These are phyloP conservation scores for Claviceps sorghi DNA, from an alignment of 2,329 filamentous ascomycete species.

Conservation along the genomic window DNA sequence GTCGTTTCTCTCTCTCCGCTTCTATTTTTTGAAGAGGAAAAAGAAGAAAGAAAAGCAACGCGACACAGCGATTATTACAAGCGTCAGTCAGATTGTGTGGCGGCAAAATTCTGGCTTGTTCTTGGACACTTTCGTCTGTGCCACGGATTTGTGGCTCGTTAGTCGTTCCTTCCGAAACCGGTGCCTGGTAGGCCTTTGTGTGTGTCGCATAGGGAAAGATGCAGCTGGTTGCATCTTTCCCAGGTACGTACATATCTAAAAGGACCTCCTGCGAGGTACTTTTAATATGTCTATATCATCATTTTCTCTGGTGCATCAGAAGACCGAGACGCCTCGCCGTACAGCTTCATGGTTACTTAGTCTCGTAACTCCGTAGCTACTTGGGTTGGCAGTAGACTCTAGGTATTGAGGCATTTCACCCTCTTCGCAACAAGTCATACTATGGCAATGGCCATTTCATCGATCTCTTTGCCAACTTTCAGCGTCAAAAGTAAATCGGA, in stretches of 20 bases:
- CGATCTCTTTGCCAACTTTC: conserved; percentile 14
- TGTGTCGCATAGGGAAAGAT: background rate
- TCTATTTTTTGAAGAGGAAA: background rate
- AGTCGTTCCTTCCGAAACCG: background rate
- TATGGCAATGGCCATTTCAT: conserved; percentile 5
- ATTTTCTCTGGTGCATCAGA: background rate
- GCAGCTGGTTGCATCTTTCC: no score
- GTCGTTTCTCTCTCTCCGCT: no score
- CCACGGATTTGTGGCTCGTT: background rate
- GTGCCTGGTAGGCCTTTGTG: background rate
- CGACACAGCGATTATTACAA: background rate
- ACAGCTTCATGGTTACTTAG: background rate
- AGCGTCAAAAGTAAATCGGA: conserved; percentile 10
- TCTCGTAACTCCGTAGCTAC: background rate
- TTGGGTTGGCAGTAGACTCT: background rate
- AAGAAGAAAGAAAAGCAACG: background rate
- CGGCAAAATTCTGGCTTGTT: background rate
- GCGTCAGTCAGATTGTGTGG: background rate
- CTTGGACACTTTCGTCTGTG: background rate
- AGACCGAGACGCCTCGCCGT: background rate
- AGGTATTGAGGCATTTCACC: background rate
- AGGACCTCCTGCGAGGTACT: no score
- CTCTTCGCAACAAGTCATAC: background rate
- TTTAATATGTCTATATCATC: no score
- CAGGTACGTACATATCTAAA: no score